phyloP scores from a whole-genome alignment of 106 monocot species.

The Acorus gramineus region DNA sequence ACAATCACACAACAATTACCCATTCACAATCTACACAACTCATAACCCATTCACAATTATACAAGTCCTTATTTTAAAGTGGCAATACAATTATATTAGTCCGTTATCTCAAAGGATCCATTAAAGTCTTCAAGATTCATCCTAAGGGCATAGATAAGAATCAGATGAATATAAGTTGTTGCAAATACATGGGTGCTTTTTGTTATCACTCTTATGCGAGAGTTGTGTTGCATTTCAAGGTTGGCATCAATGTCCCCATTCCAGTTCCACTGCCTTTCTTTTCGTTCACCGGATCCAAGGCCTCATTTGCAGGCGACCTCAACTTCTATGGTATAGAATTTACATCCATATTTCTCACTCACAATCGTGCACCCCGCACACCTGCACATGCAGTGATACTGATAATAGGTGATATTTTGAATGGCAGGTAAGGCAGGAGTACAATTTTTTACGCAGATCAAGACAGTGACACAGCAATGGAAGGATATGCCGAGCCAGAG shows the following conservation, averaged over 20 bases:
- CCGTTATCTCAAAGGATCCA: too few species aligned
- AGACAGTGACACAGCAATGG: slow-evolving; percentile 96
- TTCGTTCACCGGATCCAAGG: slow-evolving; percentile 94
- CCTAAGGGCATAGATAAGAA: too few species aligned
- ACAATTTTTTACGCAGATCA: slow-evolving; percentile 91
- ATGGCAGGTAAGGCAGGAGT: slow-evolving; percentile 87
- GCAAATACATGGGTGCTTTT: too few species aligned
- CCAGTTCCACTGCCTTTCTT: slow-evolving; percentile 99
- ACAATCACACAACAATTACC: too few species aligned
- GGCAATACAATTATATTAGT: too few species aligned
- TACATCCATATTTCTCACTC: background rate
- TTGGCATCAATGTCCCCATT: slow-evolving; percentile 96
- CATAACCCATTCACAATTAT: too few species aligned
- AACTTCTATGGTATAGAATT: slow-evolving; percentile 67
- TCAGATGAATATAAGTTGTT: too few species aligned
- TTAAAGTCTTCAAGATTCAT: too few species aligned
- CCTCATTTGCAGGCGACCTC: slow-evolving; percentile 94
- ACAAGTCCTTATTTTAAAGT: too few species aligned
- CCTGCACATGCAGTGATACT: too few species aligned
- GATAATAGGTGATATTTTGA: background rate
- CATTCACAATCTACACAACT: too few species aligned
- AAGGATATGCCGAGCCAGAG: slow-evolving; percentile 57
- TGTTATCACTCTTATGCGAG: background rate
- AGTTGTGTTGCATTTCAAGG: slow-evolving; percentile 22
- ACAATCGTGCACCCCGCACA: too few species aligned